A percentile compares a stretch with the other conserved stretches of the same genome.
phyloP scores from a whole-genome alignment of 106 monocot species.

The Dendrobium nobile region DNA sequence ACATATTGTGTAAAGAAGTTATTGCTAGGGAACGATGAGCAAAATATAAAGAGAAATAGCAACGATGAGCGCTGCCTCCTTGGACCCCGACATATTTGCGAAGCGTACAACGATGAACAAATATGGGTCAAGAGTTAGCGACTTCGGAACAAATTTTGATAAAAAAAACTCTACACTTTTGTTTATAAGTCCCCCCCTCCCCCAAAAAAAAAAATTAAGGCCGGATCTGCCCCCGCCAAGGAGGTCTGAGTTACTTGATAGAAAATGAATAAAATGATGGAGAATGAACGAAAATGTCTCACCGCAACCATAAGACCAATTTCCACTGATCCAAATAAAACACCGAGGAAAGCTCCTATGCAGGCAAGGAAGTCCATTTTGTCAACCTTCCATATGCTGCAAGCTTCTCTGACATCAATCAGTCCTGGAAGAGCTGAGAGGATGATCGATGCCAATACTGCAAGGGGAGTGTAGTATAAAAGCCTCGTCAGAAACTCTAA shows the following conservation, averaged over 20 bases:
- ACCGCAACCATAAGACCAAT: conserved; percentile 55
- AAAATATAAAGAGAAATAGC: no score
- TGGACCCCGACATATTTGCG: no score
- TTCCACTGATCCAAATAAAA: conserved; percentile 64
- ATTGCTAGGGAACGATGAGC: no score
- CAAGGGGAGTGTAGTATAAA: conserved; percentile 56
- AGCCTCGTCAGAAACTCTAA: conserved; percentile 43
- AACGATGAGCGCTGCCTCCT: no score
- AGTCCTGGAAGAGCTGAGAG: conserved; percentile 61
- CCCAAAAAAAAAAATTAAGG: no score
- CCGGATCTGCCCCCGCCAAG: no score
- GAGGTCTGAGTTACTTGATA: background rate
- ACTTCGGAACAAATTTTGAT: no score
- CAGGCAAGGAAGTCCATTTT: conserved; percentile 68
- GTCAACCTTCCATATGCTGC: conserved; percentile 49
- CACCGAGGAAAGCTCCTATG: conserved; percentile 56
- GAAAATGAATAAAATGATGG: background rate
- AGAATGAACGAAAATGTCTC: background rate
- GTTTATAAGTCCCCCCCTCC: no score
- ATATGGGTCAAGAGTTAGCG: no score
- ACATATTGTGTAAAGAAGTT: no score
- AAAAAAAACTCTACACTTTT: no score
- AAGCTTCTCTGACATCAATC: conserved; percentile 52
- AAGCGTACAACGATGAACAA: no score
- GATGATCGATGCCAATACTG: conserved; percentile 65